Evolutionary conservation across 805 yeast genomes (phyloP).

Genomic region (Yarrowia deformans): DNA sequence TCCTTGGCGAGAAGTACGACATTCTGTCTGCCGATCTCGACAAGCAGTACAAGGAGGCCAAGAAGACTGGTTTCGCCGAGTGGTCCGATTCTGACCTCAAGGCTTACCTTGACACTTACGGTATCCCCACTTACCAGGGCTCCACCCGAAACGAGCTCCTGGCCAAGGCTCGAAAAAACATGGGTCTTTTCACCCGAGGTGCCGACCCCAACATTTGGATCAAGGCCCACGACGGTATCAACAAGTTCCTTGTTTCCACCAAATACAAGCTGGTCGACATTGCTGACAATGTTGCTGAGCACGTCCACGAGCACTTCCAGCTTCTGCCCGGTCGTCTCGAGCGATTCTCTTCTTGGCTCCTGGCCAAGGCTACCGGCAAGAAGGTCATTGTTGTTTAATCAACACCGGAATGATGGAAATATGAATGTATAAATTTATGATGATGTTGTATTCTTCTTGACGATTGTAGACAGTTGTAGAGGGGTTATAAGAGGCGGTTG

Average conservation of each 20-base stretch:
- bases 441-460: conserved; percentile 3
- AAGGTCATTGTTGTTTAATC: conserved; percentile 37
- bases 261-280: conserved; percentile 18
- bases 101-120: conserved; percentile 61
- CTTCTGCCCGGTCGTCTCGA: conserved; percentile 36
- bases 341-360: conserved; percentile 36
- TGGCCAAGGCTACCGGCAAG: conserved; percentile 37
- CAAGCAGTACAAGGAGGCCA: conserved; percentile 54
- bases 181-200: conserved; percentile 38
- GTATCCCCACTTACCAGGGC: conserved; percentile 45
- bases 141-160: conserved; percentile 43
- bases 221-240: conserved; percentile 28
- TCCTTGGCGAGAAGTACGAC: conserved; percentile 53
- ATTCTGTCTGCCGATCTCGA: conserved; percentile 51
- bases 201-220: conserved; percentile 40
- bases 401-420: neutral
- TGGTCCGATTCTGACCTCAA: conserved; percentile 64
- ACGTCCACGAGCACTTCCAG: conserved; percentile 32
- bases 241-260: conserved; percentile 5
- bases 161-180: conserved; percentile 42
- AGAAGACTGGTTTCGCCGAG: conserved; percentile 56
- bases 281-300: conserved; percentile 24
- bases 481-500: no score
- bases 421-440: conserved; percentile 25
- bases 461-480: no score